phyloP scores from a whole-genome alignment of 208 protist genomes.

The Crithidia brevicula region DNA sequence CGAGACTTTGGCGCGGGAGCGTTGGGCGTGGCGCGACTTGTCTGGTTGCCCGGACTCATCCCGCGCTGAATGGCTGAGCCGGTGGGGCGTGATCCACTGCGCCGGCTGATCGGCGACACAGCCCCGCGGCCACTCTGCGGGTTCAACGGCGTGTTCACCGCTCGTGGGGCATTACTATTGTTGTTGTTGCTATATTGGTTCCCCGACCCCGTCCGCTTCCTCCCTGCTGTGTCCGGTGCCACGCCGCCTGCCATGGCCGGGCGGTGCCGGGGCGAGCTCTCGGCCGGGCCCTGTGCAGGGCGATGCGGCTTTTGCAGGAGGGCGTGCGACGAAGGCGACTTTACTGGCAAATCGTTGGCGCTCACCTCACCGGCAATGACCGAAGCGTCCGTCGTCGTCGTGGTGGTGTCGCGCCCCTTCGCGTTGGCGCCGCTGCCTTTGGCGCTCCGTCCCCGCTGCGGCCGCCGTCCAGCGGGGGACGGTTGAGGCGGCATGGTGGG shows the following conservation, averaged over 20 bases:
- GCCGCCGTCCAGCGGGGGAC: constrained; percentile 7
- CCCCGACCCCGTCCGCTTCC: not conserved
- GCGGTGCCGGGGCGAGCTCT: constrained; percentile 20
- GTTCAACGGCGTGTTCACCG: constrained; percentile 11
- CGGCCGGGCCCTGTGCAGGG: constrained; percentile 3
- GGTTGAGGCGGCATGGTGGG: constrained; percentile 14
- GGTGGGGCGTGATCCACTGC: constrained; percentile 9
- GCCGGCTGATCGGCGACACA: constrained; percentile 11
- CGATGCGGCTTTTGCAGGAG: constrained; percentile 9
- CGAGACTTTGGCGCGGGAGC: constrained; percentile 8
- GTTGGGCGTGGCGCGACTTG: constrained; percentile 22
- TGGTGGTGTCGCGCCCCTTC: not conserved
- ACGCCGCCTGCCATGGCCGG: not conserved
- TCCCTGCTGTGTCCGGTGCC: not conserved
- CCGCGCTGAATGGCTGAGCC: constrained; percentile 20
- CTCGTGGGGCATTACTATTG: not conserved
- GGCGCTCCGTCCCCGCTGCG: not conserved
- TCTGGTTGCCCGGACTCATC: constrained; percentile 11
- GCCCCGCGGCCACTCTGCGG: not conserved
- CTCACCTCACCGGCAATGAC: constrained; percentile 6
- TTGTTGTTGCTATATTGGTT: not conserved
- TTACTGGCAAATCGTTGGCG: constrained; percentile 8
- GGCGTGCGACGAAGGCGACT: constrained; percentile 13
- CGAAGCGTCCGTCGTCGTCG: not conserved
- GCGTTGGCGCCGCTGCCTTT: not conserved